These are phyloP conservation scores for Puccinia coronata DNA, from an alignment of 1,284 basidiomycete species.

Conservation along the genomic window DNA sequence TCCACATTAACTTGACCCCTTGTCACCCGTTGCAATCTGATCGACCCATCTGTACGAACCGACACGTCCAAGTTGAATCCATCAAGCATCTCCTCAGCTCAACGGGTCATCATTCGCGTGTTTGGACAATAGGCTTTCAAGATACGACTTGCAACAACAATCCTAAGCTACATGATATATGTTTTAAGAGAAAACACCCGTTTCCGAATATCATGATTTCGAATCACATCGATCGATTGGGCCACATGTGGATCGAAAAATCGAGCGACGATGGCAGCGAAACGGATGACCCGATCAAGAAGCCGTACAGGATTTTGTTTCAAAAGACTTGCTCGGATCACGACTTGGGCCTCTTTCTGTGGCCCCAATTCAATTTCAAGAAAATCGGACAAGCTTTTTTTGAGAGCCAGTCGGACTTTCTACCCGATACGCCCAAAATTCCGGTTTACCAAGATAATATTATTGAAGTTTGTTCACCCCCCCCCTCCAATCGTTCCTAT, in stretches of 20 bases:
- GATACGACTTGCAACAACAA: conserved; percentile 26
- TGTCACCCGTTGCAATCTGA: conserved; percentile 31
- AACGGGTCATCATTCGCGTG: not conserved
- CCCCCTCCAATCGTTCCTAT: not conserved
- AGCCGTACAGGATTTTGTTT: conserved; percentile 33
- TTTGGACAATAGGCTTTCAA: conserved; percentile 33
- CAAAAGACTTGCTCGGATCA: conserved; percentile 39
- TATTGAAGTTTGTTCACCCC: conserved; percentile 20
- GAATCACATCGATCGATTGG: conserved; percentile 14
- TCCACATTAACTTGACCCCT: conserved; percentile 28
- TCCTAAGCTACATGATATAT: conserved; percentile 24
- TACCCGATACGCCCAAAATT: conserved; percentile 33
- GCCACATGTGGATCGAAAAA: conserved; percentile 31
- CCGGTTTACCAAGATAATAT: conserved; percentile 32
- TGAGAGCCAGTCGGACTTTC: not conserved
- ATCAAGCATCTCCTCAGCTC: not conserved
- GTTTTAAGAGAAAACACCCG: conserved; percentile 26
- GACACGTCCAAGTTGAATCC: not conserved
- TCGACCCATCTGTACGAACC: not conserved
- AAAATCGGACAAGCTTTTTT: conserved; percentile 7
- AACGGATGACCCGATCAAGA: not conserved
- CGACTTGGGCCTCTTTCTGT: conserved; percentile 26
- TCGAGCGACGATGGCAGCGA: not conserved
- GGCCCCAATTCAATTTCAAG: conserved; percentile 35
- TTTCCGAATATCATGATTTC: conserved; percentile 33